Evolutionary conservation across 805 yeast genomes (phyloP), one percentile per base, ranked within the genome.

Genomic region (Kazachstania viticola): DNA sequence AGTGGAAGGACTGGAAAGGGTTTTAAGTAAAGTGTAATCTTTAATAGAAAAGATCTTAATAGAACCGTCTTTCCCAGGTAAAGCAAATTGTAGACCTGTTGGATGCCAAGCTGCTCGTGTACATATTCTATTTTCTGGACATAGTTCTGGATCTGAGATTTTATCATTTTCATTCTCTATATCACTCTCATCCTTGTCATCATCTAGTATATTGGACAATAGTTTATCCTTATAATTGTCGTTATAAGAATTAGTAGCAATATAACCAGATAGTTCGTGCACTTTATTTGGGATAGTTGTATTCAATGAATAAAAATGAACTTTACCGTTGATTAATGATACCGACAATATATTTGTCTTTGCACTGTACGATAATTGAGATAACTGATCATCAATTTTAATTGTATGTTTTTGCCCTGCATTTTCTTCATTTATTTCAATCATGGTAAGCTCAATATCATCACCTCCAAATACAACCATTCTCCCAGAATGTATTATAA

Each of bases 51-150:
- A 73, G 0, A 71, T 61, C 31, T 63, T 64, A 29, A 78, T 62
- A 3, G 64, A 56, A 28, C 62, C 58, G 14, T 64, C 58, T 23
- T 62, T 58, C 5, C 78, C 60, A 2, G 94, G 85, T 14, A 82
- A 46, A 2, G 85, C 83, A 29, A 84, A 61, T n/a, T 62, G 52
- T 32, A 70, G 70, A 13, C 94, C 94, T 32, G 67, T 63, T 2
- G 79, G 71, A 35, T 74, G 71, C 94, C 94, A 84, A 23, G 68
- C 70, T 2, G 74, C 65, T 26, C 67, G 67, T 0, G 81, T 65
- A 17, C 75, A 57, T 1, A 69, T 49, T 27, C 69, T 54, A 45
- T 62, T 63, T 25, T 61, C 65, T 25, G 49, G 54, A 21, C 48
- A 40, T 24, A 45, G 48, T 28, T 53, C 56, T 8, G 53, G 44